Conservation (phyloP, 441 rosid genomes). For the Populus hybrid region DNA sequence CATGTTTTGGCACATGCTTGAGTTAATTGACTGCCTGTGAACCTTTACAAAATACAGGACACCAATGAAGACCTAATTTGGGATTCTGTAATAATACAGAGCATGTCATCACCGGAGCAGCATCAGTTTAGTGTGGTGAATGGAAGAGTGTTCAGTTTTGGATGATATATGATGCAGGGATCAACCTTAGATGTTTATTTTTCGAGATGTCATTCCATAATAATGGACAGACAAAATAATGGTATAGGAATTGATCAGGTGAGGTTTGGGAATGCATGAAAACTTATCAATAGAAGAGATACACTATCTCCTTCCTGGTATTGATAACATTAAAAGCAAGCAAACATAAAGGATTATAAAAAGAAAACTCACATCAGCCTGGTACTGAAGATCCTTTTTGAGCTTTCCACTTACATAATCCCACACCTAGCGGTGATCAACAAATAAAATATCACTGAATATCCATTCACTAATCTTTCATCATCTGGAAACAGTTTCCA, state of each 20-base stretch:
- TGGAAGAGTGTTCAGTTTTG: background rate
- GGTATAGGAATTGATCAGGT: background rate
- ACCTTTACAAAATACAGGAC: background rate
- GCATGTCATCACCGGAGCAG: conserved; percentile 21
- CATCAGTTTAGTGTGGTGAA: background rate
- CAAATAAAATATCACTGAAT: conserved; percentile 20
- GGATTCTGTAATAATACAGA: conserved; percentile 3
- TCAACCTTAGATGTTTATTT: background rate
- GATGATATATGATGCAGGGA: background rate
- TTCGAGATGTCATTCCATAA: background rate
- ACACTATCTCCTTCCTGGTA: background rate
- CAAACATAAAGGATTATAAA: conserved; percentile 3
- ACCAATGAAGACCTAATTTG: background rate
- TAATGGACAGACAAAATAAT: conserved; percentile 3
- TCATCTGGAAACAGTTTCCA: background rate
- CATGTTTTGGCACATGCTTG: background rate
- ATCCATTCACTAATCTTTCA: conserved; percentile 16
- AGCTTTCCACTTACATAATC: conserved; percentile 97
- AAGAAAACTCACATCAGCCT: conserved; percentile 74
- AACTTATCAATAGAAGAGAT: background rate
- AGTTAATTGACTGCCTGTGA: background rate
- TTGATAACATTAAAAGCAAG: background rate
- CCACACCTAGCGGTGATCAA: conserved; percentile 68
- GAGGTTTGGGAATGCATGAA: background rate
- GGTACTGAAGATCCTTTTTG: conserved; percentile 98